Percentiles rank a stretch among this genome's conserved stretches.
phyloP scores from a whole-genome alignment of 306 rosid genomes.

The Quercus agrifolia region DNA sequence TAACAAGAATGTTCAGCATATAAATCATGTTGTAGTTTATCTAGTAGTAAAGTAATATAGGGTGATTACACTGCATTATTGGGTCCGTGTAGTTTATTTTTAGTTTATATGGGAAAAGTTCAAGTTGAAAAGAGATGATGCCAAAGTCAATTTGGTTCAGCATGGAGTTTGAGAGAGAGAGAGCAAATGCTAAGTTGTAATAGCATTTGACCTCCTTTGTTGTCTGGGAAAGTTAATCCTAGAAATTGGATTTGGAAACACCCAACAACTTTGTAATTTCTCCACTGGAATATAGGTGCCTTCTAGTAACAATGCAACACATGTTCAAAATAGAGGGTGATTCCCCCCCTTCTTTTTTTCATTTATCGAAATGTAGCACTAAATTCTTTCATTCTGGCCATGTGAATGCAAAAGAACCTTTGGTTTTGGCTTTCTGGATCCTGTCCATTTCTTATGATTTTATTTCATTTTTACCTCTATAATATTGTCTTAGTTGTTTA shows the following conservation, averaged over 20 bases:
- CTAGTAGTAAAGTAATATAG: neutral
- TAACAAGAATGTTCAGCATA: neutral
- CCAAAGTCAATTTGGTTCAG: neutral
- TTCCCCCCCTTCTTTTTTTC: no score
- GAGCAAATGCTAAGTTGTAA: neutral
- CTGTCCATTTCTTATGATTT: neutral
- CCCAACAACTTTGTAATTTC: neutral
- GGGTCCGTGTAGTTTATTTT: neutral
- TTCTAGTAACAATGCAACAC: neutral
- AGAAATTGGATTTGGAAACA: neutral
- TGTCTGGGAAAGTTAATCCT: neutral
- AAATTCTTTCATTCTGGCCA: neutral
- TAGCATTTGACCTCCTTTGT: neutral
- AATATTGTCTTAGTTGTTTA: neutral
- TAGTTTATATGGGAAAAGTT: neutral
- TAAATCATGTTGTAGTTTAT: neutral
- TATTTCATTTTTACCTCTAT: neutral
- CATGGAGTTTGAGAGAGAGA: neutral
- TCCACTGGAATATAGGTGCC: neutral
- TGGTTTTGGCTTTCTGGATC: neutral
- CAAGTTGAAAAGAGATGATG: neutral
- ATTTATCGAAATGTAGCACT: neutral
- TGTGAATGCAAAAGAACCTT: neutral
- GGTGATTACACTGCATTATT: neutral
- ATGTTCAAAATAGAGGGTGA: neutral